Evolutionary conservation across 2,329 filamentous ascomycete species (phyloP).

Genomic region (Ceratocystis cacaofunesta): DNA sequence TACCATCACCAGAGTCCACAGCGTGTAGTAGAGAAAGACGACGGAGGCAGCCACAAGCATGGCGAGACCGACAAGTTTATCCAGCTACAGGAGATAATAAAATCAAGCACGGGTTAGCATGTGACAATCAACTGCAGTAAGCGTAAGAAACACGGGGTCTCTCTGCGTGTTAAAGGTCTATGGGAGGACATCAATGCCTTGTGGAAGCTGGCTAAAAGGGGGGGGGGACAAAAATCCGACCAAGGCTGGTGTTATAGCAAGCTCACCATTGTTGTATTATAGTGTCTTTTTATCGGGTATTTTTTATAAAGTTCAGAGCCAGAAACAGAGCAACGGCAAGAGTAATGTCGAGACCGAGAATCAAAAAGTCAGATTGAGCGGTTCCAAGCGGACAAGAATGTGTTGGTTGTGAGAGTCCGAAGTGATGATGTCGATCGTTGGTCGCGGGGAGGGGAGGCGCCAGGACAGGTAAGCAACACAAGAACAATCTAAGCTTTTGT

Average conservation of each 20-base stretch:
- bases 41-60: constrained; percentile 51
- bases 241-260: not conserved
- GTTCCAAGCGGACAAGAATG: no score
- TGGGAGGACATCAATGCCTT: not conserved
- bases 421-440: no score
- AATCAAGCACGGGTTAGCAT: not conserved
- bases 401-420: no score
- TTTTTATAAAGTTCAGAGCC: not conserved
- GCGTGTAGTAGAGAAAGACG: constrained; percentile 74
- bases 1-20: constrained; percentile 98
- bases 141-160: not conserved
- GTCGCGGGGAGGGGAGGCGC: no score
- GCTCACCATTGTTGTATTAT: constrained; percentile 10
- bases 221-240: not conserved
- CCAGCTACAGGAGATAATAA: constrained; percentile 47
- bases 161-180: not conserved
- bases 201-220: not conserved
- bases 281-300: not conserved
- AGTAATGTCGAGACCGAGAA: no score
- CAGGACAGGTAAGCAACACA: no score
- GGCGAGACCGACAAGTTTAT: constrained; percentile 60
- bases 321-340: not conserved
- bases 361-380: no score
- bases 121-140: not conserved
- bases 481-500: no score